These are phyloP conservation scores for Penicillium bialowiezense DNA, from an alignment of 495 filamentous ascomycete genomes.

Conservation along the genomic window DNA sequence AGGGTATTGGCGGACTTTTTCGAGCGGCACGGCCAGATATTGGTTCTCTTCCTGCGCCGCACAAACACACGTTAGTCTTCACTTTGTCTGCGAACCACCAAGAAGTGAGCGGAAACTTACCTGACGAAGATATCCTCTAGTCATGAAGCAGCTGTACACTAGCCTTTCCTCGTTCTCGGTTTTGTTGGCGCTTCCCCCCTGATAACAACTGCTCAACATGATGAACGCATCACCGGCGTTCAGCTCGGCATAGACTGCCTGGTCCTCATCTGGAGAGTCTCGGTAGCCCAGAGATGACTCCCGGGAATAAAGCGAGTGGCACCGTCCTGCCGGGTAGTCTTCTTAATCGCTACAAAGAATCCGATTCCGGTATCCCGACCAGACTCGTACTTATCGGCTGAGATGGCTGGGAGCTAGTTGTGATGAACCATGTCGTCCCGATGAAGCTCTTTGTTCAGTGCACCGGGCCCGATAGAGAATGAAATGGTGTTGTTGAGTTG, in stretches of 20 bases:
- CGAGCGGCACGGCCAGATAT: constrained; percentile 16
- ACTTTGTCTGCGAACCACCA: too few species aligned
- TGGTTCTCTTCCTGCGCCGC: constrained; percentile 25
- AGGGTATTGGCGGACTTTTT: constrained; percentile 9
- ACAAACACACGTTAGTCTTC: too few species aligned
- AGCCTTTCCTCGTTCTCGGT: constrained; percentile 21
- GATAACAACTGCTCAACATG: constrained; percentile 37
- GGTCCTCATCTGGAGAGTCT: constrained; percentile 13
- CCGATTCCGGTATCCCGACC: constrained; percentile 13
- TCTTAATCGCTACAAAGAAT: constrained; percentile 33
- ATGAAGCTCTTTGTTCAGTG: constrained; percentile 29
- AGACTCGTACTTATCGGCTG: background rate
- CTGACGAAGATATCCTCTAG: constrained; percentile 33
- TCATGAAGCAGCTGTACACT: constrained; percentile 30
- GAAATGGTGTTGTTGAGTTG: constrained; percentile 24
- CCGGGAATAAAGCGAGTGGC: constrained; percentile 44
- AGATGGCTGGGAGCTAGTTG: constrained; percentile 7
- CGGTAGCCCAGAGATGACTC: constrained; percentile 37
- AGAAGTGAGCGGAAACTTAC: too few species aligned
- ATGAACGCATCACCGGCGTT: constrained; percentile 36
- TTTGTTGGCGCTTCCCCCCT: constrained; percentile 34
- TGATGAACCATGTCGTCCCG: constrained; percentile 33
- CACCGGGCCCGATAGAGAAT: constrained; percentile 31
- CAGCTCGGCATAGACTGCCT: constrained; percentile 29
- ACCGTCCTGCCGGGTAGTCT: constrained; percentile 34